Evolutionary conservation across 2,329 filamentous ascomycete species (phyloP), one percentile per base, ranked within the genome.

Genomic region (Lasiodiplodia sp.): DNA sequence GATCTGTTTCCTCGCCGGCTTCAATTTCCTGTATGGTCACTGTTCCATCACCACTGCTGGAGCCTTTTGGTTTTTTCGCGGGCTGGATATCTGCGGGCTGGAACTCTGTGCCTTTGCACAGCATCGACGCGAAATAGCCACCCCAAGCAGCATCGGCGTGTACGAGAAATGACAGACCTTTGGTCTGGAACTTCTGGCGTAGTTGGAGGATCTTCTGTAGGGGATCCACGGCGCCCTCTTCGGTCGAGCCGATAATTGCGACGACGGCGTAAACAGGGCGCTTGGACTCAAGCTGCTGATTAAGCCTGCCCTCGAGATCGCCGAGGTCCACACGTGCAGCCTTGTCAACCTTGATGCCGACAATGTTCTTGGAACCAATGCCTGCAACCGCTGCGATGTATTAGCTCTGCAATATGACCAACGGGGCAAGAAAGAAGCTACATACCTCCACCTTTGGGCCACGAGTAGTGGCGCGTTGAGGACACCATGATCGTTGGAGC

Each of bases 141-240:
- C 84, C 83, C 84, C 84, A 86, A 0, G 83, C 83, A 0, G 82
- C 84, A 69, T 85, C 84, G 1, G 77, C 81, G 64, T 85, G 84
- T 7, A 86, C 75, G 0, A 83, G 69, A 60, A 85, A 85, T 0
- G 82, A 84, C 0, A 85, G 71, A 0, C 83, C 83, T 21, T 77
- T 68, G 3, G 73, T 73, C 70, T 84, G 81, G 58, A 81, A 81
- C 25, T 77, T 71, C 18, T 78, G 74, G 3, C 83, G 79, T 4
- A 85, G 71, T 0, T 73, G 71, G 2, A 84, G 60, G 23, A 85
- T 80, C 0, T 76, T 71, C 1, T 71, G 71, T 0, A 85, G 71
- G 1, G 76, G 75, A 67, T 86, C 84, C 1, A 83, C 82, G 1
- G 81, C 81, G 0, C 84, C 83, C 72, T 85, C 81, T 71, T 85